Evolutionary conservation across 1,139 yeast species (phyloP), one percentile per base, ranked within the genome.

Genomic region (Candida tropicalis): DNA sequence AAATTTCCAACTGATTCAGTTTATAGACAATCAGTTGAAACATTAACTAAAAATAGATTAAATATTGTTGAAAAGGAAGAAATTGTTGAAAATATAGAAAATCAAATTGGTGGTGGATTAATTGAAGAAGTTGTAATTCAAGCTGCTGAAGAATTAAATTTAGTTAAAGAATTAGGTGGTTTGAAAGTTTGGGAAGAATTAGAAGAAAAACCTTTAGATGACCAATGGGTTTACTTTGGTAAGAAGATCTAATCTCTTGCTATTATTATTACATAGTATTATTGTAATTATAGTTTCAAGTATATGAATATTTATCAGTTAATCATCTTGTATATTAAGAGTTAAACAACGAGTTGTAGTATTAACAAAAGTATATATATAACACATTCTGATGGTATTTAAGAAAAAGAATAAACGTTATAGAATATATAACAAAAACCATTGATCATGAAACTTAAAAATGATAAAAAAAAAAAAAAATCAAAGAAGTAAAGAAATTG

Each of bases 101-200:
- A 71, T 50, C 70, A 82, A 62, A 84, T 88, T 52, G 96, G 95
- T 15, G 81, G 84, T 52, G 96, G 96, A 2, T 77, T 88, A 54
- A 84, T 88, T 52, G 96, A 88, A 68, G 96, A 88, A 70, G 68
- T 88, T 44, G 65, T 88, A 46, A 73, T 87, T 48, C 96, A 88
- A 68, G 96, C 96, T 12, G 80, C 84, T 54, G 95, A 87, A 48
- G 96, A 89, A 67, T 78, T 81, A 55, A 77, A 72, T 41, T 75
- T 89, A 62, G 84, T 88, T 42, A 70, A 79, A 56, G 79, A 82
- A 62, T 70, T 89, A 72, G 83, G 84, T 33, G 79, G 73, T 49
- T 77, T 84, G 76, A 83, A 85, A 65, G 65, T 63, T 35, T 82
- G 87, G 87, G 85, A 80, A 53, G 83, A 78, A 50, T 70, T 82